Base-by-base conservation (phyloP, 73 alveolate species). In the Tetrahymena malaccensis region DNA sequence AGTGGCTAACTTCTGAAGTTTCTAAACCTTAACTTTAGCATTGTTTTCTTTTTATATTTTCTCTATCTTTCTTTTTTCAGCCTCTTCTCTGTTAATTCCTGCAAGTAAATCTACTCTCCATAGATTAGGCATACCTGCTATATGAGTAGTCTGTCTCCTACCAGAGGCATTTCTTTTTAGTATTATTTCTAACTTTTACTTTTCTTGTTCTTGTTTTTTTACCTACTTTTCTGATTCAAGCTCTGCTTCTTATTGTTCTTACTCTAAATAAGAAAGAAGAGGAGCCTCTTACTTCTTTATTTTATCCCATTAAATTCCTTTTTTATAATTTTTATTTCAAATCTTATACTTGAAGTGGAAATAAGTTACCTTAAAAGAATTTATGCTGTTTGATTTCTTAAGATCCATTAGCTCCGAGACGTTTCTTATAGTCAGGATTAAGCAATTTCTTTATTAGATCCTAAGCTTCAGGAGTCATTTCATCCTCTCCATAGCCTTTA, bases 381-480 rank as follows among this genome's bases (percentile, higher is more conserved):
- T 97, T 96, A 89, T 97, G 98, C 4, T 94, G 11, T 56, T 96
- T 96, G 0, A 97, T 96, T 95, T 97, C 98, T 85, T 97, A 94
- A 31, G 96, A 84, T 35, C 96, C 95, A 25, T 94, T 44, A 94
- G 84, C 94, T 50, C 98, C 98, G 38, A 97, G 83, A 85, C 98
- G 94, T 55, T 84, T 96, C 44, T 93, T 94, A 96, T 96, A 97
- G 58, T 97, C 94, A 22, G 56, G 94, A 22, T 95, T 97, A 85
- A 96, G 94, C 95, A 97, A 95, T 94, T 93, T 95, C 84, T 94
- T 89, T 31, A 97, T 97, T 93, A 97, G 55, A 96, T 97, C 97
- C 43, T 96, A 95, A n/a, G 98, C 97, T 22, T 43, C 55, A 56
- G 93, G 93, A 17, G 95, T 93, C 17, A 96, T 97, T 57, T 96